Percentiles rank a stretch among this genome's conserved stretches.
These are phyloP conservation scores for Pluteus cervinus DNA, from an alignment of 768 basidiomycete species.

Conservation along the genomic window DNA sequence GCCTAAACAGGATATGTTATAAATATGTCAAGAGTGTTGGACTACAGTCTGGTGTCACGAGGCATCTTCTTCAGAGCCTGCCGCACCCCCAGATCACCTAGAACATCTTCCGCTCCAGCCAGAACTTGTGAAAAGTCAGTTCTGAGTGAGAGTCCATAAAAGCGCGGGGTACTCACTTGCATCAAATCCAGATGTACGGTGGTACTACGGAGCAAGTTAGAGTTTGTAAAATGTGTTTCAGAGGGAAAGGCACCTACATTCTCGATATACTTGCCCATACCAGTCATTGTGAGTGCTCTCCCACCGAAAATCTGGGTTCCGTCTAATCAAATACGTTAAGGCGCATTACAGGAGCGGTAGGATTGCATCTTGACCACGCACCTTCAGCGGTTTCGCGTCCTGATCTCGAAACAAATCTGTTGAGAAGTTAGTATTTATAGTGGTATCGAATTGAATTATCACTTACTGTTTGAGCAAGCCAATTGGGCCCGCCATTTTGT, in stretches of 20 bases:
- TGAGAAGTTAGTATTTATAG: constrained; percentile 5
- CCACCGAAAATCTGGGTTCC: constrained; percentile 88
- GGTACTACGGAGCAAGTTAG: constrained; percentile 44
- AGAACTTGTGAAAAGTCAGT: constrained; percentile 37
- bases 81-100: constrained; percentile 69
- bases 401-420: constrained; percentile 60
- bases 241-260: constrained; percentile 43
- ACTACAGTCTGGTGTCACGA: constrained; percentile 23
- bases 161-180: constrained; percentile 39
- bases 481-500: constrained; percentile 83
- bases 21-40: background rate
- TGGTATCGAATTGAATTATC: too few species aligned
- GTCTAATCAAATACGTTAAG: constrained; percentile 33
- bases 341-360: constrained; percentile 8
- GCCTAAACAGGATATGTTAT: background rate
- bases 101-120: constrained; percentile 72
- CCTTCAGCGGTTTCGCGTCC: constrained; percentile 71
- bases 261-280: constrained; percentile 83
- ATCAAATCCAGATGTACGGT: constrained; percentile 79
- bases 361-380: constrained; percentile 45
- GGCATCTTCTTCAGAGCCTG: constrained; percentile 73
- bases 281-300: constrained; percentile 77
- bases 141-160: constrained; percentile 6
- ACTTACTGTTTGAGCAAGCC: constrained; percentile 83
- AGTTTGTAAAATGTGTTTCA: constrained; percentile 3